phyloP scores from a whole-genome alignment of 805 yeast species.

The Cyberlindnera veronae region DNA sequence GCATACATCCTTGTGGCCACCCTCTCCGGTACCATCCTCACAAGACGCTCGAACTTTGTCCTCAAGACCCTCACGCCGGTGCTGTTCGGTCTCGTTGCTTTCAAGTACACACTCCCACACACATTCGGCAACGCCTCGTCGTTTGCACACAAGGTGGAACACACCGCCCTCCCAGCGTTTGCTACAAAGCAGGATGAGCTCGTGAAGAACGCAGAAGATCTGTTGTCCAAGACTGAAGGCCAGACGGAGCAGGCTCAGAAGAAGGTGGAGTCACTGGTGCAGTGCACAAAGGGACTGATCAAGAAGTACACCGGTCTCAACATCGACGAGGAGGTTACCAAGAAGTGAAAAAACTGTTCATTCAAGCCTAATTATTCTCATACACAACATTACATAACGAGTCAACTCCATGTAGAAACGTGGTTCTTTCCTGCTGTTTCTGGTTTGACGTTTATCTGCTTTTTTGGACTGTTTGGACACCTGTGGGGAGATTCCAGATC shows the following conservation, averaged over 20 bases:
- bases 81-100: constrained; percentile 57
- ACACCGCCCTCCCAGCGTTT: constrained; percentile 55
- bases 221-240: constrained; percentile 41
- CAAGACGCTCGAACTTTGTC: constrained; percentile 61
- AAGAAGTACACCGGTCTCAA: constrained; percentile 61
- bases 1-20: constrained; percentile 67
- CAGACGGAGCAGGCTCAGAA: constrained; percentile 27
- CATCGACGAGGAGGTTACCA: constrained; percentile 58
- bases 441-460: neutral
- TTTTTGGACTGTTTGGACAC: neutral
- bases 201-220: constrained; percentile 40
- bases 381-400: neutral
- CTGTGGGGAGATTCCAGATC: no score
- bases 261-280: constrained; percentile 27
- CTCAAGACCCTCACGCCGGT: constrained; percentile 56
- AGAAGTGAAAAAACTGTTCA: constrained; percentile 33
- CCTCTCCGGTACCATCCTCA: constrained; percentile 66
- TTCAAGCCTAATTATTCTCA: neutral
- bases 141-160: constrained; percentile 59
- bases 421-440: neutral
- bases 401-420: neutral
- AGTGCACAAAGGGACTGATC: constrained; percentile 30
- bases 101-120: constrained; percentile 66
- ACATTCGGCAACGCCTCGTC: constrained; percentile 61
- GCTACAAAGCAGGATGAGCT: constrained; percentile 59